phyloP scores from a whole-genome alignment of 1,139 yeast genomes.

The Suhomyces coccinellae region DNA sequence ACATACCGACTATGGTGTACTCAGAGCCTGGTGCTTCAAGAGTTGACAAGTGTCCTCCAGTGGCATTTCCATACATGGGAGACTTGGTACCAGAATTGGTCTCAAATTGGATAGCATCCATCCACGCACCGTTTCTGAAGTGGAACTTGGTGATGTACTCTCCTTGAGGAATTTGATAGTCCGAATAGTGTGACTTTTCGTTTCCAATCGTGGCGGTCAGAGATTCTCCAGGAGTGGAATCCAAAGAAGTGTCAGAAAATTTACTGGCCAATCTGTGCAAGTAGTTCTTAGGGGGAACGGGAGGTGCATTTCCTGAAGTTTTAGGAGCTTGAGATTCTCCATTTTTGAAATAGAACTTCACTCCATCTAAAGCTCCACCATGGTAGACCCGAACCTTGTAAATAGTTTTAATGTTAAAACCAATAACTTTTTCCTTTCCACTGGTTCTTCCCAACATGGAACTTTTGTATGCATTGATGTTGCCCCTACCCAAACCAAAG shows the following conservation, averaged over 20 bases:
- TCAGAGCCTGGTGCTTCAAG: conserved; percentile 60
- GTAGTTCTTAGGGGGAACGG: conserved; percentile 51
- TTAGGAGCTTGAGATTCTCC: conserved; percentile 1
- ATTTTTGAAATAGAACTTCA: conserved; percentile 31
- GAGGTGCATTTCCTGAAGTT: conserved; percentile 28
- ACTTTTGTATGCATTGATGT: conserved; percentile 48
- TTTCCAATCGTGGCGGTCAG: conserved; percentile 56
- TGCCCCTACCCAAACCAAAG: conserved; percentile 42
- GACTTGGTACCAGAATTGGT: conserved; percentile 52
- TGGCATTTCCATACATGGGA: conserved; percentile 56
- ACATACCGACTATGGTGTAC: conserved; percentile 60
- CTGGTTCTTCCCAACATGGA: conserved; percentile 39
- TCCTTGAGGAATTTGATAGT: conserved; percentile 53
- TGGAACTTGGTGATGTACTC: conserved; percentile 63
- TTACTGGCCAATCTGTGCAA: conserved; percentile 31
- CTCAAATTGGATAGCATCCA: conserved; percentile 79
- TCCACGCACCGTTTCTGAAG: conserved; percentile 81
- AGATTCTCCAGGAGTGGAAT: conserved; percentile 7
- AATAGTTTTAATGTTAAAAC: conserved; percentile 35
- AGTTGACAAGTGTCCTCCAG: conserved; percentile 67
- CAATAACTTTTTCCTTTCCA: conserved; percentile 22
- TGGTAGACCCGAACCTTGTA: conserved; percentile 59
- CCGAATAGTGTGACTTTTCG: conserved; percentile 56
- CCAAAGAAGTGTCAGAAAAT: conserved; percentile 10
- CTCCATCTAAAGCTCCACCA: conserved; percentile 81